Evolutionary conservation across 2,329 filamentous ascomycete species (phyloP).

Genomic region (Diaporthe vaccinii): DNA sequence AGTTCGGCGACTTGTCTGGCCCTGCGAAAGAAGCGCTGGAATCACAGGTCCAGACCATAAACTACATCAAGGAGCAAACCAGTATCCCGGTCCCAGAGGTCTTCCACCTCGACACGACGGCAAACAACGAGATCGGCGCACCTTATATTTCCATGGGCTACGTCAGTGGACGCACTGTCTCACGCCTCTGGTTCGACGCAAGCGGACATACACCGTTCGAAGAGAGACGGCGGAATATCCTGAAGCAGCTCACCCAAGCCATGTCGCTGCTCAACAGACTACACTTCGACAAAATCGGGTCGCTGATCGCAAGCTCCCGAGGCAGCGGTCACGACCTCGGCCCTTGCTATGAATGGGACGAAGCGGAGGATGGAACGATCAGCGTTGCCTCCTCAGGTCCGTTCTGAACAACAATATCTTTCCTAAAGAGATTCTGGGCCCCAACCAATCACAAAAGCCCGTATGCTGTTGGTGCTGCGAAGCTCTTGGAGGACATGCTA

Average conservation of each 20-base stretch:
- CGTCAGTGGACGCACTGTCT: neutral
- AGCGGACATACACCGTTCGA: neutral
- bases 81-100: neutral
- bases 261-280: neutral
- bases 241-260: neutral
- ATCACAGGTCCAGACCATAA: neutral
- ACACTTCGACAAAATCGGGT: neutral
- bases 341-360: neutral
- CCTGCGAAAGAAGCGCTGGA: neutral
- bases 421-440: neutral
- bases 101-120: neutral
- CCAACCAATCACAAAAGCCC: neutral
- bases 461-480: neutral
- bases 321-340: neutral
- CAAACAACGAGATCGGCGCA: neutral
- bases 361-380: neutral
- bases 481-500: neutral
- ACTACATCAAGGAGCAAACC: neutral
- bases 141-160: neutral
- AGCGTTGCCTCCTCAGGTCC: neutral
- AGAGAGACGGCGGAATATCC: neutral
- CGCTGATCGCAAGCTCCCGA: neutral
- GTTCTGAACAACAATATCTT: neutral
- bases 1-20: neutral
- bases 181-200: neutral